These are phyloP conservation scores for Orbilia brochopaga DNA, from an alignment of 2,329 filamentous ascomycete species.

Conservation along the genomic window DNA sequence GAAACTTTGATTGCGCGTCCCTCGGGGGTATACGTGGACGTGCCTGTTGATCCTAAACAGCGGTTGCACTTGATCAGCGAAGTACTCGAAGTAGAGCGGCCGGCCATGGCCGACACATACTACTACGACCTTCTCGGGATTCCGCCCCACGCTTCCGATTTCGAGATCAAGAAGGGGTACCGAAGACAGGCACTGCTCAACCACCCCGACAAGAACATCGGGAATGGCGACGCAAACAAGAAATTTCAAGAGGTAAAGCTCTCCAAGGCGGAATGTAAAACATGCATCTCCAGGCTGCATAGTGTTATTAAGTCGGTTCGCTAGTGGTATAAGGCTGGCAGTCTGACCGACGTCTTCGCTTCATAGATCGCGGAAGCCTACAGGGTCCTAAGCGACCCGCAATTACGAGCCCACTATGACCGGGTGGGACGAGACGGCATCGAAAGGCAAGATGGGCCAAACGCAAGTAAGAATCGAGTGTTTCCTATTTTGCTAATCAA, in stretches of 20 bases:
- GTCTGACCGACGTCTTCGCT: neutral
- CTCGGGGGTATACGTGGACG: no score
- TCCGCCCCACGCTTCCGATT: constrained; percentile 14
- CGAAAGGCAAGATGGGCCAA: constrained; percentile 10
- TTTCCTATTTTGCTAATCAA: neutral
- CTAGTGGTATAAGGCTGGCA: no score
- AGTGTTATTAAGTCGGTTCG: no score
- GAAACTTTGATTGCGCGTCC: no score
- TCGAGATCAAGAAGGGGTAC: constrained; percentile 35
- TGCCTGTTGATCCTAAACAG: no score
- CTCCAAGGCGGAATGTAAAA: no score
- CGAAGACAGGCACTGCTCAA: constrained; percentile 30
- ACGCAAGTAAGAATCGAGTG: neutral
- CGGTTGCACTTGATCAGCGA: no score
- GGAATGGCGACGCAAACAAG: constrained; percentile 21
- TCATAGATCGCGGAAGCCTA: constrained; percentile 33
- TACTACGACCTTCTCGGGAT: constrained; percentile 34
- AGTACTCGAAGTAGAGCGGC: no score
- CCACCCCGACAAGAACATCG: constrained; percentile 37
- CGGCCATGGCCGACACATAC: constrained; percentile 27
- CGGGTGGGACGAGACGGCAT: constrained; percentile 21
- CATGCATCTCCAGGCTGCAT: no score
- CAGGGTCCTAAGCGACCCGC: constrained; percentile 20
- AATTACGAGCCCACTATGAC: constrained; percentile 30
- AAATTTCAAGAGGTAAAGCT: constrained; percentile 30